Base-by-base conservation (phyloP, 2,329 filamentous ascomycete genomes). In the Pseudogymnoascus sp. region DNA sequence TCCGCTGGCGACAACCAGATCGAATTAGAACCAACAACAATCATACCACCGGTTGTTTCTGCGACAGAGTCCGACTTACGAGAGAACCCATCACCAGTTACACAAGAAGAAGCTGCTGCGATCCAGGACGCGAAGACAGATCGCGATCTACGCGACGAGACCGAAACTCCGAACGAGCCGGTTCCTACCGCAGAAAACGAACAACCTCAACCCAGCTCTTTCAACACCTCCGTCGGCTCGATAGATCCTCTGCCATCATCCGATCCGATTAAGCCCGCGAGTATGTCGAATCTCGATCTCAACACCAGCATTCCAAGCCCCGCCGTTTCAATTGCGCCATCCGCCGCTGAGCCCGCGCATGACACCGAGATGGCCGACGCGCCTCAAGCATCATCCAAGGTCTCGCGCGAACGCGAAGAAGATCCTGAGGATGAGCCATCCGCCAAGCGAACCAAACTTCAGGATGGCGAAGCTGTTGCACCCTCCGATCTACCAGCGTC, bases 401-500 rank as follows among this genome's bases (percentile, higher is more conserved):
- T 88, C 11, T 81, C 90, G 1, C 86, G 91, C 10, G 88, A 87
- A 68, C 87, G 93, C 13, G 91, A 96, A 64, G 87, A 91, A 4
- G 91, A 96, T 67, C 77, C 78, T 14, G 78, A 79, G 0, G 77
- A 77, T 13, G 84, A 91, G 67, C 91, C 88, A 62, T 84, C 84
- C 14, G 84, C 91, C 1, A 97, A 97, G 79, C 87, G 93, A 26
- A 85, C 90, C 38, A 93, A 87, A 76, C 89, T 90, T 0, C 88
- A 89, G 14, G 79, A 79, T 11, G 78, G 80, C 47, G 76, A 67
- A 37, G 62, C 63, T 44, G 64, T 64, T 60, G 72, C 61, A 14
- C 67, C 73, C 64, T 66, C 67, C 37, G 62, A 67, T 60, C 59
- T 68, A 40, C 67, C 70, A 70, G 66, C 67, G 65, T 72, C 16